Percentiles rank a stretch among this genome's conserved stretches.
Evolutionary conservation across 345 rosid genomes (phyloP).

Genomic region (Lepidium aucheri): DNA sequence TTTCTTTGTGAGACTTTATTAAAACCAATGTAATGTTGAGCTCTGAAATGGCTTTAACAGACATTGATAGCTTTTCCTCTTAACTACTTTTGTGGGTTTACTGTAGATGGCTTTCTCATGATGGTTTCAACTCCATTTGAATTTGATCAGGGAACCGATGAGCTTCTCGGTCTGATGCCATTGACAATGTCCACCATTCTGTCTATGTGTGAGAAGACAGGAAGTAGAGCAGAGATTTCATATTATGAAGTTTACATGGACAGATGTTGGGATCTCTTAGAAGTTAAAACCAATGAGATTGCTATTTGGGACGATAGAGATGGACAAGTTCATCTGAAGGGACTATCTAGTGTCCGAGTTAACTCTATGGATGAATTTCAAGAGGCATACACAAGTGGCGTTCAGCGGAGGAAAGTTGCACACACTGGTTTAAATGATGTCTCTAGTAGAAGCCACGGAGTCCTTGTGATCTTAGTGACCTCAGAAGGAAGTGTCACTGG

Average conservation of each 20-base stretch:
- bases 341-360: slow-evolving; percentile 52
- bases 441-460: slow-evolving; percentile 93
- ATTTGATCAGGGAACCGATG: slow-evolving; percentile 51
- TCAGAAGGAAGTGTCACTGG: slow-evolving; percentile 40
- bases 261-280: slow-evolving; percentile 78
- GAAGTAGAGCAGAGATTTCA: slow-evolving; percentile 56
- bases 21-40: background rate
- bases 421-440: slow-evolving; percentile 79
- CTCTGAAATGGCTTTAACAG: background rate
- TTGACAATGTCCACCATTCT: slow-evolving; percentile 63
- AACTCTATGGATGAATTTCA: slow-evolving; percentile 53
- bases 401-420: slow-evolving; percentile 71
- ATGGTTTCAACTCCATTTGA: background rate
- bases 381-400: slow-evolving; percentile 45
- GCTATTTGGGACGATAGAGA: slow-evolving; percentile 58
- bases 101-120: background rate
- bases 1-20: background rate
- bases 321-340: slow-evolving; percentile 72
- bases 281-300: slow-evolving; percentile 50
- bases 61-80: background rate
- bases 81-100: background rate
- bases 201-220: slow-evolving; percentile 39
- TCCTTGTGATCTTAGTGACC: slow-evolving; percentile 58
- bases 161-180: slow-evolving; percentile 64
- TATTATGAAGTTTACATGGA: slow-evolving; percentile 93